Conservation (phyloP, 495 filamentous ascomycete species). For the Aspergillus campestris region DNA sequence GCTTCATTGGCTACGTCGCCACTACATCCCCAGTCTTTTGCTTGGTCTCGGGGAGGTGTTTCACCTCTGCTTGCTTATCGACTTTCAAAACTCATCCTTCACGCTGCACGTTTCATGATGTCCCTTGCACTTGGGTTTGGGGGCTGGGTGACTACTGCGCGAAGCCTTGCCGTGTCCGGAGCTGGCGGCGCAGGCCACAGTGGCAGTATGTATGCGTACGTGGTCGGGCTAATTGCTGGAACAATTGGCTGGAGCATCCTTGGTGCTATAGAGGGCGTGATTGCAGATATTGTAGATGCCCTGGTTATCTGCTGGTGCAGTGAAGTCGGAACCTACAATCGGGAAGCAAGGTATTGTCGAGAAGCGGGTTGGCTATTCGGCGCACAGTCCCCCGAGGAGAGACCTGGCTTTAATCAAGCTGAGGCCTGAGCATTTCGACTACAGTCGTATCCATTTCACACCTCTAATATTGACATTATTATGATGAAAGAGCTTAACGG, state of each 20-base stretch:
- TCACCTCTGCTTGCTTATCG: slow-evolving; percentile 61
- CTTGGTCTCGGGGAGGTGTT: slow-evolving; percentile 30
- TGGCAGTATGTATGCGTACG: slow-evolving; percentile 91
- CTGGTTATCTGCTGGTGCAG: slow-evolving; percentile 89
- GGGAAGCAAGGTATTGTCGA: slow-evolving; percentile 72
- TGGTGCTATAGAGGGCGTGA: slow-evolving; percentile 89
- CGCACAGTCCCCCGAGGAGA: slow-evolving; percentile 20
- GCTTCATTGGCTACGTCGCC: slow-evolving; percentile 50
- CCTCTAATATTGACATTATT: too few species aligned
- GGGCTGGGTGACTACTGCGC: slow-evolving; percentile 93
- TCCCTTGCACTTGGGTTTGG: slow-evolving; percentile 82
- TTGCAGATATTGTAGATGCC: slow-evolving; percentile 88
- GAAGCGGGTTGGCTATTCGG: slow-evolving; percentile 81
- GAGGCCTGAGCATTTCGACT: not conserved
- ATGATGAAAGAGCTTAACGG: too few species aligned
- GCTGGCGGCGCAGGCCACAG: slow-evolving; percentile 41
- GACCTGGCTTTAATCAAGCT: not conserved
- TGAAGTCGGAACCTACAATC: slow-evolving; percentile 60
- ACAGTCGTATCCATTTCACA: not conserved
- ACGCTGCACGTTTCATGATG: slow-evolving; percentile 84
- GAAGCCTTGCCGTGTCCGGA: slow-evolving; percentile 51
- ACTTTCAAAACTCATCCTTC: slow-evolving; percentile 83
- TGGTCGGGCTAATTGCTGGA: slow-evolving; percentile 83
- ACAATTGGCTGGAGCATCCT: slow-evolving; percentile 93
- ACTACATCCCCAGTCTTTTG: slow-evolving; percentile 34